Base-by-base conservation (phyloP, 495 filamentous ascomycete species). In the Haplographium delicatum region DNA sequence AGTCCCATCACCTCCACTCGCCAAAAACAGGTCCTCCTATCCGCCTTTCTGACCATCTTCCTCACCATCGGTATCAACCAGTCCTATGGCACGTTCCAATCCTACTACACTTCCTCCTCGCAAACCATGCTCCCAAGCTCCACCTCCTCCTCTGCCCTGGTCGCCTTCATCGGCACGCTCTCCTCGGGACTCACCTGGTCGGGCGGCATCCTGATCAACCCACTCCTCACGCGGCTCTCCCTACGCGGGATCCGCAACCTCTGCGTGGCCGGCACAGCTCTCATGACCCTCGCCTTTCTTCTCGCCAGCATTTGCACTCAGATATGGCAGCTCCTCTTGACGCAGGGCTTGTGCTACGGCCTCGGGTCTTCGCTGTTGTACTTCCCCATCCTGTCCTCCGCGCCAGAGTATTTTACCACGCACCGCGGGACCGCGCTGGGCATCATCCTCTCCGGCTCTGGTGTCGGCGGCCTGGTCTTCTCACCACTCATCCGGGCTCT, bases 41-140 rank as follows among this genome's bases (percentile, higher is more conserved):
- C 72, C 0, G 64, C 64, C 23, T 76, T 76, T 42, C 46, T 67
- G 1, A 68, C 68, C 33, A 68, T 73, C 24, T 66, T 64, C 48
- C 61, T 74, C 8, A 75, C 73, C 1, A 72, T 76, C 46, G 71
- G 72, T n/a, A 68, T 74, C 50, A 74, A 76, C 39, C 72, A 75
- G 35, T 62, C 60, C 40, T 76, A 67, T 33, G 70, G 70, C 7
- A 64, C 75, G 1, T 75, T 75, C 38, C 73, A 74, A 47, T 62
- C 68, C 41, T 73, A 73, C 47, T 76, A 75, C 52, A 68, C 70
- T 42, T 70, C 72, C 4, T 28, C 68, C 1, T 56, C 53, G 8
- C 67, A 69, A 41, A 54, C 67, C 6, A 51, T 73, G n/a, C 60
- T 73, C 3, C 66, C 67, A 2, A 35, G 60, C 2, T 65, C 67